Percentiles rank a stretch among this genome's conserved stretches.
phyloP scores from a whole-genome alignment of 306 rosid genomes.

The Casuarina cunninghamiana region DNA sequence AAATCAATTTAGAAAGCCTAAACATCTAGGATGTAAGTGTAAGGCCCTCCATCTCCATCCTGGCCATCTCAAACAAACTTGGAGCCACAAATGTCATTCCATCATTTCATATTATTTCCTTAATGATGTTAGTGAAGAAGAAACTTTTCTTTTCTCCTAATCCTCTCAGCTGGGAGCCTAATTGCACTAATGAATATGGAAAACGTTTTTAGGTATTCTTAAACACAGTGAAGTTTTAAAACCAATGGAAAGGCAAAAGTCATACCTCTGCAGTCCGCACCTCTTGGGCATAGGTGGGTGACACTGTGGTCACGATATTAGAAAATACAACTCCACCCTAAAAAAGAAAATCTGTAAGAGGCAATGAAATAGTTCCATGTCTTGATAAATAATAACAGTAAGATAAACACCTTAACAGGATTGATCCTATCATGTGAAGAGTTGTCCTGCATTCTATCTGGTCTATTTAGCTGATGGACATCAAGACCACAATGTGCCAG shows the following conservation, averaged over 20 bases:
- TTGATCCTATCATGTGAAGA: constrained; percentile 75
- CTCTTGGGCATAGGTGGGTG: constrained; percentile 95
- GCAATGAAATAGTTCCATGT: constrained; percentile 1
- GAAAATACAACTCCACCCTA: constrained; percentile 97
- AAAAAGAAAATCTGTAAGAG: constrained; percentile 21
- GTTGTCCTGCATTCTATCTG: constrained; percentile 96
- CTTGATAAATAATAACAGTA: neutral
- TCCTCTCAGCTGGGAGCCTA: neutral
- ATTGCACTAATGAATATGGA: neutral
- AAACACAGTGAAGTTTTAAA: neutral
- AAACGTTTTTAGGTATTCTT: neutral
- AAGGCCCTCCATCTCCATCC: constrained; percentile 14
- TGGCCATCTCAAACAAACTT: constrained; percentile 3
- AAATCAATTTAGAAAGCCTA: constrained; percentile 6
- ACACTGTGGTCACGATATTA: constrained; percentile 94
- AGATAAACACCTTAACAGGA: constrained; percentile 71
- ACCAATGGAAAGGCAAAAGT: constrained; percentile 14
- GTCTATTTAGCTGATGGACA: constrained; percentile 58
- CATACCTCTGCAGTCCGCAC: constrained; percentile 90
- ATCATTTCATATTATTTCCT: neutral
- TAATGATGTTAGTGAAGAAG: neutral
- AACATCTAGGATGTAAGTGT: constrained; percentile 4
- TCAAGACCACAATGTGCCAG: constrained; percentile 88
- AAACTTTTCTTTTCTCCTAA: neutral
- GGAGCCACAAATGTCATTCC: neutral